Evolutionary conservation across 2,329 filamentous ascomycete genomes (phyloP), one percentile per base, ranked within the genome.

Genomic region (Penicillium polonicum): DNA sequence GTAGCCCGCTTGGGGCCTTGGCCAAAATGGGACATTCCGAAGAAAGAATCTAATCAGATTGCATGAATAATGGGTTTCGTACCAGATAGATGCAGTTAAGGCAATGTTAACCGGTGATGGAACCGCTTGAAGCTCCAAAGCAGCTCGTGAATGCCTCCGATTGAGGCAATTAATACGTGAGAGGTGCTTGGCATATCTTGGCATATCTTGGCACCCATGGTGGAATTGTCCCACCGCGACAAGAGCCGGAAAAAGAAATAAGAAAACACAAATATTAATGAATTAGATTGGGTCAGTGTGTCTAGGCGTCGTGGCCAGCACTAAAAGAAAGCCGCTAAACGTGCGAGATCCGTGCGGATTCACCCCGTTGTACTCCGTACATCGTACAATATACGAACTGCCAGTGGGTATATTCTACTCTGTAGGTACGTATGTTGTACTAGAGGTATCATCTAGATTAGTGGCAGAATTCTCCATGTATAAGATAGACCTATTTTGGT

Each of bases 41-140:
- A 23, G 31, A 5, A 9, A 35, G n/a, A 52, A 59, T 53, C 57
- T 59, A 59, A 57, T 59, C 53, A 57, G 57, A 57, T 59, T 42
- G 27, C 21, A 23, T 31, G 25, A 15, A 36, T 19, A 13, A n/a
- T 35, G 33, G 42, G 21, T 19, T 17, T 43, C 9, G 29, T 33
- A 31, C 39, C 10, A 35, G 41, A n/a, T 8, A 41, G 19, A 51
- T 41, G 31, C 8, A 41, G 29, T 8, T 19, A 33, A 33, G 46
- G 48, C 44, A 46, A 48, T 23, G 23, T 36, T 19, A 46, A 39
- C 48, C 42, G 48, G 38, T 33, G 27, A 49, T 46, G 15, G 35
- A 12, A 42, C 48, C 31, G 2, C 31, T 42, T 56, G 48, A 49
- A 50, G 54, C 48, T 57, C 48, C 35, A 38, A 29, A 29, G 17